Base-by-base conservation (phyloP, 768 basidiomycete species). In the Hydnomerulius pinastri region DNA sequence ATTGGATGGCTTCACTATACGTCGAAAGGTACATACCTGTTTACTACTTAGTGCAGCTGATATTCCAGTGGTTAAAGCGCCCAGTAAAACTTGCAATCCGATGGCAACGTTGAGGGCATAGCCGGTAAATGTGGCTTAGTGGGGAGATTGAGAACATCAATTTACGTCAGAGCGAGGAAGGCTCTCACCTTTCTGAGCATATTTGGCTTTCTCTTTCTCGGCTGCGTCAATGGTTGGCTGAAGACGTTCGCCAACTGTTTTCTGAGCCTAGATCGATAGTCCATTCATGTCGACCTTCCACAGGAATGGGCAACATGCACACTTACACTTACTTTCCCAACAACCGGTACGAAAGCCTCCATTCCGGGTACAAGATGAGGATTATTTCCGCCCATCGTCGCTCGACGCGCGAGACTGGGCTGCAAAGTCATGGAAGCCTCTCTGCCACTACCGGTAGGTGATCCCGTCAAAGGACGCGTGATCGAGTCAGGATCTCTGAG, bases 161-260 rank as follows among this genome's bases (percentile, higher is more conserved):
- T 18, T 13, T 10, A 9, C 29, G 13, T 20, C 35, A 38, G 23
- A 32, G 20, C 3, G 20, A 17, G 17, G 11, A 9, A 13, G 7
- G 33, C 28, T 28, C 45, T 61, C 65, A 46, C 78, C 81, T 65
- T 77, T 78, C 21, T 61, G 37, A 0, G 70, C 68, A 45, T 73
- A 79, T 48, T 77, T 79, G 15, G 63, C 64, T 42, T 71, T 72
- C 56, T 81, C 76, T 0, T 36, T 13, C 24, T 63, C 62, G 4
- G 84, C 84, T 1, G 66, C 65, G 0, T 66, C 42, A 5, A 85
- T 54, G 0, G 83, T 85, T 4, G 79, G 79, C 24, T 69, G 41
- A 4, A 86, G 60, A 4, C 83, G 74, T 35, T 82, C 78, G 12
- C 71, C 70, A 1, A 82, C 70, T 0, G 75, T 63, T 23, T 25